Base-by-base conservation (phyloP, 257 asterid genomes). In the Capsicum pubescens region DNA sequence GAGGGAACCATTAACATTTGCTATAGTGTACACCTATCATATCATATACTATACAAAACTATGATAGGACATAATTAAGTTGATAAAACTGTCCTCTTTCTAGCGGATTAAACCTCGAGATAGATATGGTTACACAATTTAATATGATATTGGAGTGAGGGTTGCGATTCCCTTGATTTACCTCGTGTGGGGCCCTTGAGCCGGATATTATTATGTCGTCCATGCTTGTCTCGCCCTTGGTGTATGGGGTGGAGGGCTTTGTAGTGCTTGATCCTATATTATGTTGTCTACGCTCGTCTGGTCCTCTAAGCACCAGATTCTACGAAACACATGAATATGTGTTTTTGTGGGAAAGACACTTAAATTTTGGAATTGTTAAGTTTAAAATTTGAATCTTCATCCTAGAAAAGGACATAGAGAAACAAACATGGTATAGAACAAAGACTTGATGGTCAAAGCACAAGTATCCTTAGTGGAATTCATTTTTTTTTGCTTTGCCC, bases 341-440 rank as follows among this genome's bases (percentile, higher is more conserved):
- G 10, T 66, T 9, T 35, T 13, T 35, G 50, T 67, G 32, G 26
- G 1, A 15, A 36, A 68, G 52, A 7, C 52, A 66, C 9, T 67
- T 1, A 3, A 4, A 68, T 39, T 15, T 4, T 15, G 1, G 1
- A 68, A 36, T 8, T 15, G 1, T 39, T 10, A 8, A 39, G 1
- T 39, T 68, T 3, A 16, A 68, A 16, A 36, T 68, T 0, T 39
- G 54, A 39, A 39, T 68, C 0, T 5, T 0, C 1, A 1, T 3
- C 15, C 10, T 16, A 36, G 14, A 46, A 68, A 68, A 68, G 36
- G 36, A 78, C 46, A 15, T 1, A 83, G 61, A 74, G 87, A 83
- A 72, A 84, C 67, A 83, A 84, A 89, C 87, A 83, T 78, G 69
- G 85, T 69, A 88, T 83, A 84, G 64, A 88, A 90, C 91, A 87